Percentiles rank a stretch among this genome's conserved stretches.
Conservation (phyloP, 192 early-diverging fungal genomes). For the Coemansia sp. region DNA sequence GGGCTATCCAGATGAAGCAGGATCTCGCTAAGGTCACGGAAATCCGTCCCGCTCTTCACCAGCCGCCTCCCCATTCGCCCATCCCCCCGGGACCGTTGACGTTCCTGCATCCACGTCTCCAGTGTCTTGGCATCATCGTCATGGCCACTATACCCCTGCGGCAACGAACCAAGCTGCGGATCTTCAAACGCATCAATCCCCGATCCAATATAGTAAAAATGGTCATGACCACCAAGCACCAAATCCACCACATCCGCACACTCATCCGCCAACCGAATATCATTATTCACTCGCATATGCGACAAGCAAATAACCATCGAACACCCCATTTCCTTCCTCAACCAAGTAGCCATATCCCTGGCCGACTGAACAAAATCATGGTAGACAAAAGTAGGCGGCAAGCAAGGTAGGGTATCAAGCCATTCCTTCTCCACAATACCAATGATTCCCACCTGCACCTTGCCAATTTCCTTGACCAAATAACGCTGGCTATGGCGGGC, state of each 20-base stretch:
- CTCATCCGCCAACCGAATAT: slow-evolving; percentile 50
- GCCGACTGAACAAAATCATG: slow-evolving; percentile 53
- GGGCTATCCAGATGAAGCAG: slow-evolving; percentile 21
- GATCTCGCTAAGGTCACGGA: slow-evolving; percentile 56
- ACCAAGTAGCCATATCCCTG: slow-evolving; percentile 23
- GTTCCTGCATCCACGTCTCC: slow-evolving; percentile 42
- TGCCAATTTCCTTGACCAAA: slow-evolving; percentile 45
- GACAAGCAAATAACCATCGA: slow-evolving; percentile 67
- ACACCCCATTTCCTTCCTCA: slow-evolving; percentile 34
- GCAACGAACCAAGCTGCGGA: slow-evolving; percentile 3
- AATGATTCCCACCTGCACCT: slow-evolving; percentile 59
- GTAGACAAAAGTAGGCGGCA: slow-evolving; percentile 55
- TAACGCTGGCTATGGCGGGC: slow-evolving; percentile 29
- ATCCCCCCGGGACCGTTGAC: slow-evolving; percentile 1
- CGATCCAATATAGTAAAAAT: slow-evolving; percentile 60
- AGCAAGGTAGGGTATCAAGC: slow-evolving; percentile 59
- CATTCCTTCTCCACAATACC: slow-evolving; percentile 68
- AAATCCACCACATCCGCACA: slow-evolving; percentile 57
- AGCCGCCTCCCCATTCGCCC: slow-evolving; percentile 37
- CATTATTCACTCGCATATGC: slow-evolving; percentile 67
- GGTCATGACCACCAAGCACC: slow-evolving; percentile 67
- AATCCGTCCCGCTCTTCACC: slow-evolving; percentile 66
- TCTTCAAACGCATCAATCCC: slow-evolving; percentile 29
- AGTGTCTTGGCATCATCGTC: slow-evolving; percentile 32
- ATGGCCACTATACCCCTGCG: slow-evolving; percentile 2